Base-by-base conservation (phyloP, 1,284 basidiomycete genomes). In the Thelephora terrestris region DNA sequence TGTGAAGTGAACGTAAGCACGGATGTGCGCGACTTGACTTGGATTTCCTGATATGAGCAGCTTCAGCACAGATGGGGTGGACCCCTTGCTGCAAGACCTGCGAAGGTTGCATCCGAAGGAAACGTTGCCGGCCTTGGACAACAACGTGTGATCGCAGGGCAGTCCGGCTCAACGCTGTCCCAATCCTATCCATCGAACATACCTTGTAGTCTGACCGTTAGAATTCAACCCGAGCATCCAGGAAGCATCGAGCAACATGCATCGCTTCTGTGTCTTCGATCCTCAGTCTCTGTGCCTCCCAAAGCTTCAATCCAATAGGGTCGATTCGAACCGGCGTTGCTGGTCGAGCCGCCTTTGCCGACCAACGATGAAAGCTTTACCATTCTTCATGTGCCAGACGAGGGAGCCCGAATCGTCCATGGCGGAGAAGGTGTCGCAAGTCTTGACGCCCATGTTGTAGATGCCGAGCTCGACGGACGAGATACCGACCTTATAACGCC, bases 261-360 rank as follows among this genome's bases (percentile, higher is more conserved):
- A 90, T 90, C 54, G 77, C 70, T 63, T 99, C 95, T 0, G 96
- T 99, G 64, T 99, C 96, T 64, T 99, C 95, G 40, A 99, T 84
- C 34, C 96, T 74, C 51, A 99, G 68, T 32, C 97, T 78, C 89
- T 91, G 96, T 59, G 85, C 84, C 2, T 92, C 94, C 2, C 78
- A 79, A 24, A 79, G 71, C 60, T 88, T 90, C 29, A 10, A n/a
- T n/a, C n/a, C n/a, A n/a, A n/a, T n/a, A n/a, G n/a, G n/a, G n/a
- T n/a, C n/a, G n/a, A n/a, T n/a, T n/a, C n/a, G n/a, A n/a, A n/a
- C n/a, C n/a, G n/a, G n/a, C n/a, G n/a, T n/a, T n/a, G n/a, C n/a
- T n/a, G n/a, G n/a, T n/a, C n/a, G n/a, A n/a, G n/a, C n/a, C n/a
- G n/a, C n/a, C n/a, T n/a, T n/a, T n/a, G n/a, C n/a, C n/a, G n/a